Percentiles rank a stretch among this genome's conserved stretches.
Evolutionary conservation across 2,329 filamentous ascomycete species (phyloP).

Genomic region (Monosporascus ibericus): DNA sequence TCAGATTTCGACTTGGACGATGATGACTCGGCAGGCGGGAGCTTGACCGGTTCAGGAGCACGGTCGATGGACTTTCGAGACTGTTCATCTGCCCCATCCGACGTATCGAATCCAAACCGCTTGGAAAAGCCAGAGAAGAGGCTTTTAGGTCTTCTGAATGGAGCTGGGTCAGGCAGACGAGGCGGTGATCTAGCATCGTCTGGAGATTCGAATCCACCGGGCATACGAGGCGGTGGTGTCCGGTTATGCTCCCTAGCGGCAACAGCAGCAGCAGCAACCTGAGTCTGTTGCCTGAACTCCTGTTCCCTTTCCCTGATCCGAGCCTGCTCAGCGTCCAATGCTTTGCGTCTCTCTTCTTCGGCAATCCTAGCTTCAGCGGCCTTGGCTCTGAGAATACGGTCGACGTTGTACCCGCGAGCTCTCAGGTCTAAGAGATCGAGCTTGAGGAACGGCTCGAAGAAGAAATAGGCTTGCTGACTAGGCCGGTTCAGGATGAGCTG

Average conservation of each 20-base stretch:
- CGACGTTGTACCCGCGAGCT: constrained; percentile 90
- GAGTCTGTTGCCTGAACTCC: constrained; percentile 41
- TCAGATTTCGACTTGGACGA: constrained; percentile 14
- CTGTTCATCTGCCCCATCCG: constrained; percentile 36
- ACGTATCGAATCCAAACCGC: constrained; percentile 59
- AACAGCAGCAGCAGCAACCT: constrained; percentile 31
- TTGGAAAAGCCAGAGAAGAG: constrained; percentile 65
- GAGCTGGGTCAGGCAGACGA: constrained; percentile 26
- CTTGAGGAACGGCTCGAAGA: constrained; percentile 85
- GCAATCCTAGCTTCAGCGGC: constrained; percentile 82
- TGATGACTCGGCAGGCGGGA: constrained; percentile 13
- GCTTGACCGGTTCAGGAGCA: constrained; percentile 11
- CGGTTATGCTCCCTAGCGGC: constrained; percentile 32
- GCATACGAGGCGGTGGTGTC: constrained; percentile 54
- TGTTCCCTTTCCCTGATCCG: constrained; percentile 52
- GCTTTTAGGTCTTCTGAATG: constrained; percentile 42
- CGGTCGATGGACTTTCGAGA: constrained; percentile 39
- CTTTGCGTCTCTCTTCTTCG: constrained; percentile 71
- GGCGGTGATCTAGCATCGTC: constrained; percentile 14
- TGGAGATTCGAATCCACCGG: constrained; percentile 57
- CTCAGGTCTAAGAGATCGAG: constrained; percentile 77
- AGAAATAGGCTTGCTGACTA: constrained; percentile 82
- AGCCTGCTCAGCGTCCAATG: constrained; percentile 66
- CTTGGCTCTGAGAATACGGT: constrained; percentile 84
- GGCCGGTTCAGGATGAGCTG: constrained; percentile 74